Evolutionary conservation across 768 basidiomycete species (phyloP).

Genomic region (Lactarius evosmus): DNA sequence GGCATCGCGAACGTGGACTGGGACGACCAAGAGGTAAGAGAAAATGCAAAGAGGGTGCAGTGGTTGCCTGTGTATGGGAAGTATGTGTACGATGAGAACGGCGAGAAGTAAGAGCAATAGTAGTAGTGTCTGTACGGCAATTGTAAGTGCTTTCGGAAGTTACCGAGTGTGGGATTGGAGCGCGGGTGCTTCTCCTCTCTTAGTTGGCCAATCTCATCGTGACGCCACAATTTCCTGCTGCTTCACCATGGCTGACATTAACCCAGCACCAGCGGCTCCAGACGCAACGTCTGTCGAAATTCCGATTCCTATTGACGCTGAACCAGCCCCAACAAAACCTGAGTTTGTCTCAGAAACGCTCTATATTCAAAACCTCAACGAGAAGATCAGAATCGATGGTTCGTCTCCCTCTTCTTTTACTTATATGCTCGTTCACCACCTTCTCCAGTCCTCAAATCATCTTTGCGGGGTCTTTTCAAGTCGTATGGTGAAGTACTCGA

Average conservation of each 20-base stretch:
- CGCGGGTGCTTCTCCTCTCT: background rate
- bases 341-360: conserved; percentile 76
- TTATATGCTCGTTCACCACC: conserved; percentile 21
- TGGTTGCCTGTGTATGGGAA: conserved; percentile 68
- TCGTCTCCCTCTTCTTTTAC: conserved; percentile 21
- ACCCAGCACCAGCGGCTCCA: background rate
- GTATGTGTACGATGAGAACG: conserved; percentile 61
- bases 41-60: conserved; percentile 45
- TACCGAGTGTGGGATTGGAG: background rate
- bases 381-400: conserved; percentile 86
- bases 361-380: conserved; percentile 95
- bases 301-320: conserved; percentile 24
- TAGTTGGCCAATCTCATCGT: background rate
- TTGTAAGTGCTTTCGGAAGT: conserved; percentile 12
- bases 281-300: conserved; percentile 19
- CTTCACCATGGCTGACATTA: conserved; percentile 20
- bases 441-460: conserved; percentile 75
- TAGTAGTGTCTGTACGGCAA: background rate
- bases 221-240: background rate
- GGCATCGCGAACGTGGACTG: conserved; percentile 60
- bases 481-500: conserved; percentile 90
- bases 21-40: conserved; percentile 54
- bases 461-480: conserved; percentile 86
- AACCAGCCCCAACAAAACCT: conserved; percentile 33
- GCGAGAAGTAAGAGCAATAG: conserved; percentile 35